Evolutionary conservation across 1,284 basidiomycete species (phyloP).

Genomic region (Microbotryum intermedium): DNA sequence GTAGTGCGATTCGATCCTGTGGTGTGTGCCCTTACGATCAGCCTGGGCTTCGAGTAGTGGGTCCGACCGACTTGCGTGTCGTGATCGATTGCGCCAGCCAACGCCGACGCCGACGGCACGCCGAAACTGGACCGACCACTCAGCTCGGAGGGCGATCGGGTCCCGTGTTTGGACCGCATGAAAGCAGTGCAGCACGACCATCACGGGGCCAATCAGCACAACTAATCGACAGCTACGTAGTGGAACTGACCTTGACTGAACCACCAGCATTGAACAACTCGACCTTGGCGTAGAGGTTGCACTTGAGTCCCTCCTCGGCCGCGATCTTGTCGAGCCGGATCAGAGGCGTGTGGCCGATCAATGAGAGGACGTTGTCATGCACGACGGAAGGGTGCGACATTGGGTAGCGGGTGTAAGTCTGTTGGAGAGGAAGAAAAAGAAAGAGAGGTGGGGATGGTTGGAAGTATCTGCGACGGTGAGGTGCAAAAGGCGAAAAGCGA

Average conservation of each 20-base stretch:
- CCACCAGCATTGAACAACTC: slow-evolving; percentile 89
- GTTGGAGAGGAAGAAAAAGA: background rate
- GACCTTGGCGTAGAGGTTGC: slow-evolving; percentile 82
- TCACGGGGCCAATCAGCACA: background rate
- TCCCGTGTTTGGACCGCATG: no score
- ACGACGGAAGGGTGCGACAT: slow-evolving; percentile 38
- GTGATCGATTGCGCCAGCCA: no score
- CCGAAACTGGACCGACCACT: no score
- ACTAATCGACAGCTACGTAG: background rate
- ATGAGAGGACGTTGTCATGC: slow-evolving; percentile 67
- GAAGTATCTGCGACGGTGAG: no score
- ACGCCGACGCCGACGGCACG: no score
- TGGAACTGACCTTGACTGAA: slow-evolving; percentile 75
- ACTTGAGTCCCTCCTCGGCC: slow-evolving; percentile 63
- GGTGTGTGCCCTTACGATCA: no score
- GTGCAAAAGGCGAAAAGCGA: no score
- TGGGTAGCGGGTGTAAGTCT: background rate
- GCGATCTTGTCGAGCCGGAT: slow-evolving; percentile 77
- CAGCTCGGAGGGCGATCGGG: no score
- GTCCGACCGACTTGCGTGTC: no score
- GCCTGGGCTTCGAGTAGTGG: no score
- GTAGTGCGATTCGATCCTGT: slow-evolving; percentile 48
- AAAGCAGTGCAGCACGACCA: no score
- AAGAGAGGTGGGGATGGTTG: background rate
- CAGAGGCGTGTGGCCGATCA: slow-evolving; percentile 84